phyloP scores from a whole-genome alignment of 2,329 filamentous ascomycete species.

The Trematosphaeria pertusa region DNA sequence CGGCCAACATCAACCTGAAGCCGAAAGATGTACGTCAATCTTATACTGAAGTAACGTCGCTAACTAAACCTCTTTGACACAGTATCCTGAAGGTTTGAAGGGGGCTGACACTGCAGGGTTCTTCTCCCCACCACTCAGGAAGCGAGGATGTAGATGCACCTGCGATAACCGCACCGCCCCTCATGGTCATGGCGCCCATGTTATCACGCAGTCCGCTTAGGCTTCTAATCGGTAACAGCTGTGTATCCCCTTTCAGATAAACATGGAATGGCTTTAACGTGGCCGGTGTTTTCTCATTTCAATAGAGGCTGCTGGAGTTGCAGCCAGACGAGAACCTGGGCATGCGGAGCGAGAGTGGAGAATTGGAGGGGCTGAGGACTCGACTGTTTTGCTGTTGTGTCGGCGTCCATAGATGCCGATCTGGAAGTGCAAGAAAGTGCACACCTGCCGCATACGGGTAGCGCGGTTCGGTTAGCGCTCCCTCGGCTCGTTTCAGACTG shows the following conservation, averaged over 20 bases:
- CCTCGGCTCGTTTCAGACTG: slow-evolving; percentile 6
- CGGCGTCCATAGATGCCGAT: too few relatives aligned
- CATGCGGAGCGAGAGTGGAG: too few relatives aligned
- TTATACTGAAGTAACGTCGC: not conserved
- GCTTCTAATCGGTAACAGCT: too few relatives aligned
- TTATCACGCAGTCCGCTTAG: slow-evolving; percentile 4
- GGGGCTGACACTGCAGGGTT: slow-evolving; percentile 2
- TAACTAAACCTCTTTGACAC: slow-evolving; percentile 1
- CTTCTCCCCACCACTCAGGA: slow-evolving; percentile 5
- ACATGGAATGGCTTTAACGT: too few relatives aligned
- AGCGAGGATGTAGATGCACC: slow-evolving; percentile 9
- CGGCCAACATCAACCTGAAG: slow-evolving; percentile 6
- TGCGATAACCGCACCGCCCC: not conserved
- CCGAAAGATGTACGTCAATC: slow-evolving; percentile 8
- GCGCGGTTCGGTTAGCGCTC: slow-evolving; percentile 3
- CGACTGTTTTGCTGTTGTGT: too few relatives aligned
- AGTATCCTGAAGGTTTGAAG: slow-evolving; percentile 3
- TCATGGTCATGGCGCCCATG: slow-evolving; percentile 4
- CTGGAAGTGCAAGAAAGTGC: too few relatives aligned
- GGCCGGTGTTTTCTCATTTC: too few relatives aligned
- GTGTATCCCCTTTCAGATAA: too few relatives aligned
- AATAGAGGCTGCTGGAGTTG: too few relatives aligned
- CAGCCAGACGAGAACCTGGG: too few relatives aligned
- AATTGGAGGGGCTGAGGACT: too few relatives aligned
- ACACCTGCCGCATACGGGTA: slow-evolving; percentile 6